phyloP scores from a whole-genome alignment of 768 basidiomycete genomes.

The Hysterangium stoloniferum region DNA sequence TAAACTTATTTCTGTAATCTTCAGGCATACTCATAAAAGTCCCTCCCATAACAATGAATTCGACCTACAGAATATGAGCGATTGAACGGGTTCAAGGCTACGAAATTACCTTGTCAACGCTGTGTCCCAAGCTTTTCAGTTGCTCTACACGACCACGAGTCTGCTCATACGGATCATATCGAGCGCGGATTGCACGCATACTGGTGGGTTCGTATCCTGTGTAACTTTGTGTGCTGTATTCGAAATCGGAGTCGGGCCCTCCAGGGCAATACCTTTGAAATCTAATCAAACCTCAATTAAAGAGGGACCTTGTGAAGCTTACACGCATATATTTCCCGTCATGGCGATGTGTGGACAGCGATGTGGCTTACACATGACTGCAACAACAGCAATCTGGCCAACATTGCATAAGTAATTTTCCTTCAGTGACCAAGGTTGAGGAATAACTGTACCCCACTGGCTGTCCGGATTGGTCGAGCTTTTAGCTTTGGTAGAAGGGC shows the following conservation, averaged over 20 bases:
- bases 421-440: not conserved
- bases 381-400: constrained; percentile 91
- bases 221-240: constrained; percentile 96
- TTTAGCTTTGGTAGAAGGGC: constrained; percentile 81
- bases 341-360: constrained; percentile 99
- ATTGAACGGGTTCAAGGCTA: not conserved
- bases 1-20: constrained; percentile 86
- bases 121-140: constrained; percentile 91
- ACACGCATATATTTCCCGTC: constrained; percentile 99
- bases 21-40: constrained; percentile 99
- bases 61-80: constrained; percentile 42
- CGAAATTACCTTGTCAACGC: constrained; percentile 77
- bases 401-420: not conserved
- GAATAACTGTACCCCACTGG: constrained; percentile 73
- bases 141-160: constrained; percentile 94
- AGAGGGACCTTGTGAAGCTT: constrained; percentile 20
- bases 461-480: constrained; percentile 92
- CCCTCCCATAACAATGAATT: constrained; percentile 95
- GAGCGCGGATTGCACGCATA: constrained; percentile 96
- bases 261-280: constrained; percentile 84
- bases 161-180: constrained; percentile 97
- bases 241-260: constrained; percentile 98
- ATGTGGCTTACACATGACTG: constrained; percentile 99
- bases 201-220: constrained; percentile 96
- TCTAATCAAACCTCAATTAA: not conserved